Evolutionary conservation across 108 stramenopile species (phyloP), one percentile per base, ranked within the genome.

Genomic region (Skeletonema menzelii): DNA sequence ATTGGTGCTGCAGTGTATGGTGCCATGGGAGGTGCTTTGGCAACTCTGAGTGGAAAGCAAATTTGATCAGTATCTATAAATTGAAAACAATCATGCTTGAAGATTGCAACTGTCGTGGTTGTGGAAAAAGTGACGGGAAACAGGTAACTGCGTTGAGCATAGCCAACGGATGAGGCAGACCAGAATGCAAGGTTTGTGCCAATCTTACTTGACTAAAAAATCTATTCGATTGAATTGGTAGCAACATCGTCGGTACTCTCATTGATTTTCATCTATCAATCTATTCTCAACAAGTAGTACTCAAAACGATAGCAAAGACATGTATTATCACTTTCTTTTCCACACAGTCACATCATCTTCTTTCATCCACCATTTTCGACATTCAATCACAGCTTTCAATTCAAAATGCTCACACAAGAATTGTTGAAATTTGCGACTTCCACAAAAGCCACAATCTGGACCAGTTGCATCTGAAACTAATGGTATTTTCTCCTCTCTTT

Each of bases 321-420:
- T 1, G 8, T 17, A 56, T 11, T 22, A 27, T 65, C 55, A 72
- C 34, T 59, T 65, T 7, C 80, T 58, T 35, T 69, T 59, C 85
- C 85, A 86, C 7, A 86, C 58, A 22, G 85, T 80, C n/a, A 84
- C 56, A 64, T 86, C 85, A 65, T 86, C 85, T 37, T 72, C 82
- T 63, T 83, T 80, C 76, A 82, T 72, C 85, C 85, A 86, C 80
- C 79, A 82, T 38, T 65, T 37, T 6, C 78, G 85, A 57, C 79
- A 65, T 57, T 79, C 57, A 42, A 84, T 22, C 37, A 47, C 69
- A 15, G 59, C 65, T 35, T 56, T 42, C 56, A 84, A 58, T 4
- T 56, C 40, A 82, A 78, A 86, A 22, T 81, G 7, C 0, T 63
- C 56, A 34, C 69, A 44, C 63, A 86, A 60, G 28, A 82, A 69